A percentile compares a stretch with the other conserved stretches of the same genome.
phyloP scores from a whole-genome alignment of 495 filamentous ascomycete genomes.

The Penicillium psychrofluorescens region DNA sequence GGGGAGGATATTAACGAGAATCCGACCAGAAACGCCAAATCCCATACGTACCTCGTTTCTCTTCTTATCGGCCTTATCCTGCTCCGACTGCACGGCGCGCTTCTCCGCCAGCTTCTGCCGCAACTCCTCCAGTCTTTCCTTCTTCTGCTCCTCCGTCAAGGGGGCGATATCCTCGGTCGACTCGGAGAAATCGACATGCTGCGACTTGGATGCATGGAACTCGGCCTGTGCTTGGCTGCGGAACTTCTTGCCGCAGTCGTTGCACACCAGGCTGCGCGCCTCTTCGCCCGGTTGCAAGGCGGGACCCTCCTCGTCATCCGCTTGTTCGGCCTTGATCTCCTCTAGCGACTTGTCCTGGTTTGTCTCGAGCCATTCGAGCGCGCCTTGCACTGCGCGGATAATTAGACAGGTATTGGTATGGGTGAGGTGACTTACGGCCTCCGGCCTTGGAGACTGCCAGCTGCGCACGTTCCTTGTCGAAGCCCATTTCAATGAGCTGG shows the following conservation, averaged over 20 bases:
- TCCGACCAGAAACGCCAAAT: no score
- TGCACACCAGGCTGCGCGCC: constrained; percentile 67
- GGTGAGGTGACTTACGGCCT: constrained; percentile 48
- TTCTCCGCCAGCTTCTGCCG: constrained; percentile 66
- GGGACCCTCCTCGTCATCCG: constrained; percentile 48
- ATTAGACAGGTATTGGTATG: constrained; percentile 3
- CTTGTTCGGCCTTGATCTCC: constrained; percentile 52
- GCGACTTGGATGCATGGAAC: constrained; percentile 83
- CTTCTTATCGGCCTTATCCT: constrained; percentile 80
- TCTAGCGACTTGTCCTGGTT: constrained; percentile 80
- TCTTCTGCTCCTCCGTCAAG: constrained; percentile 88
- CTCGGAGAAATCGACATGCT: constrained; percentile 88
- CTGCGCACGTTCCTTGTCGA: constrained; percentile 71
- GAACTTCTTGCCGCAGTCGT: constrained; percentile 90
- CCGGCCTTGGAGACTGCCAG: constrained; percentile 75
- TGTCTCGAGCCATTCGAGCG: constrained; percentile 87
- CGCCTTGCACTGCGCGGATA: constrained; percentile 63
- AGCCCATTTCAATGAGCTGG: constrained; percentile 89
- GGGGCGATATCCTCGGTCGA: constrained; percentile 86
- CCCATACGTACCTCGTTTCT: constrained; percentile 64
- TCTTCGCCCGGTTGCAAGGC: constrained; percentile 55
- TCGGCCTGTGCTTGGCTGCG: constrained; percentile 70
- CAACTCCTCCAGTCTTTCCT: constrained; percentile 66
- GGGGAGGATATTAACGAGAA: not conserved
- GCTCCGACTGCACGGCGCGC: constrained; percentile 55